Base-by-base conservation (phyloP, 1,139 yeast genomes). In the Entelexis paramagnoliae region DNA sequence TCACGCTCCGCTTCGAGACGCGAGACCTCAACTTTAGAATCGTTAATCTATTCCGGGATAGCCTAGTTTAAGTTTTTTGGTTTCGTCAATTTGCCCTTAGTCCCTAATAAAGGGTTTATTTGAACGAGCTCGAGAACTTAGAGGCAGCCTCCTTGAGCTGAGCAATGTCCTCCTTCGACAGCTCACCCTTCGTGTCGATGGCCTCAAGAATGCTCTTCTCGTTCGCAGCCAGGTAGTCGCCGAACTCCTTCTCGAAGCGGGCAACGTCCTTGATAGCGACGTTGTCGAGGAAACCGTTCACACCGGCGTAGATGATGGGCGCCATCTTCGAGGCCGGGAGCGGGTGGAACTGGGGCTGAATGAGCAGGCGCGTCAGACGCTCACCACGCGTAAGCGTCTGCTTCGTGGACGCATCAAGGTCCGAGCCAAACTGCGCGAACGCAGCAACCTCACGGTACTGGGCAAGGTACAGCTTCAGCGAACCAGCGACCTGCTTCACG, bases 361-460 rank as follows among this genome's bases (percentile, higher is more conserved):
- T 89, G 75, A 93, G 83, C 74, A 93, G 78, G 80, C 89, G 98
- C 68, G 98, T 91, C 72, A 93, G 85, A 82, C 98, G 93, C 83
- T 93, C 98, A 88, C 99, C 99, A 84, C 99, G 91, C 69, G 79
- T 78, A 75, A 93, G 83, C 70, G 98, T 93, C 79, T 88, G 96
- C 81, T 91, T 91, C 76, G 99, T 93, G 58, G 97, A 87, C 68
- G 99, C 97, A 77, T 93, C 99, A 76, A 93, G 83, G 77, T 93
- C 99, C 67, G 99, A 91, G 84, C 99, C 98, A 81, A 91, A 91
- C 81, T 91, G 99, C 68, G 99, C 98, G 76, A 91, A 91, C 68
- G 99, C 98, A 71, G 98, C 98, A 69, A 91, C 98, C 83, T 91
- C 99, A 87, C 99, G 91, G 86, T 91, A 91, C 81, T 91, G 99